Base-by-base conservation (phyloP, 75 land plant genomes). In the Picea glauca region DNA sequence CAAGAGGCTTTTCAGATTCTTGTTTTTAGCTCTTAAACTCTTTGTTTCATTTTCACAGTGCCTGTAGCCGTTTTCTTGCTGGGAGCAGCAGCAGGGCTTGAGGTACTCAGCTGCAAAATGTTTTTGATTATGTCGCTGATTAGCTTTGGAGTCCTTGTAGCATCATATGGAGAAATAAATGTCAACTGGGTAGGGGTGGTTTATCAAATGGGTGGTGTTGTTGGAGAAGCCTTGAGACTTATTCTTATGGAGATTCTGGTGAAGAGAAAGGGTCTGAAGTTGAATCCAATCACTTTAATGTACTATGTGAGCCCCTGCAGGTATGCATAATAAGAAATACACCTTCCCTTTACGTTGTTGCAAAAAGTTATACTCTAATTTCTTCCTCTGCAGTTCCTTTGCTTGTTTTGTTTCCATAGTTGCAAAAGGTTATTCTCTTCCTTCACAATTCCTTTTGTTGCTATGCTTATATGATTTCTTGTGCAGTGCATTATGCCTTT, bases 251-350 rank as follows among this genome's bases (percentile, higher is more conserved):
- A 97, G 86, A 93, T 97, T 83, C 87, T 97, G 58, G 93, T 97
- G 8, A 94, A 97, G 78, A 87, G 85, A 75, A 94, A 97, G 85
- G 98, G 99, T 58, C 80, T 97, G 14, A 89, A 90, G 75, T 61
- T 97, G 72, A 91, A 94, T 75, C 92, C 97, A 60, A 78, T 97
- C 46, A 92, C 92, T 46, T 72, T 94, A 77, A 93, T 97, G 98
- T 97, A 94, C 83, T 97, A 97, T 84, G 93, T 97, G 43, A 95
- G 98, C 80, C 99, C 99, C 32, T 94, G 95, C 95, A 97, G 99
- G 99, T 86, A 88, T 38, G 83, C 38, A 21, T 1, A 15, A 33
- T 33, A 66, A 38, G 50, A n/a, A 43, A 21, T 43, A 35, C 35
- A 46, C 74, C 14, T 63, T 66, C 15, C 46, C 20, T 7, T 21